phyloP scores from a whole-genome alignment of 164 flowering plant species.

The Piper longum region DNA sequence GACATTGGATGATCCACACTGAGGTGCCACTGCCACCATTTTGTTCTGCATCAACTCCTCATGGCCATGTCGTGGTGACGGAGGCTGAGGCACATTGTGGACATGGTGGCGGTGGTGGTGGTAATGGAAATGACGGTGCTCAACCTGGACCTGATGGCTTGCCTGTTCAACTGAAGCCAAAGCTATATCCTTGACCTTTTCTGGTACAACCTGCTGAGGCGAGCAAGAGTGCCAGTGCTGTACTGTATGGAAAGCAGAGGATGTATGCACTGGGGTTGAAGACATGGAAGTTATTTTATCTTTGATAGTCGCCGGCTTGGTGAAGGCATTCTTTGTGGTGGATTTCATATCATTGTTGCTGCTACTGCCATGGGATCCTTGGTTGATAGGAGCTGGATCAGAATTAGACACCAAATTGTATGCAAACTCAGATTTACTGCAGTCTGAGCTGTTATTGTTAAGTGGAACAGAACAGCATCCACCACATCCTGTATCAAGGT shows the following conservation, averaged over 20 bases:
- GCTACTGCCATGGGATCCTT: slow-evolving; percentile 41
- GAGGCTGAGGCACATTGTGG: slow-evolving; percentile 21
- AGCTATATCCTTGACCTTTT: slow-evolving; percentile 17
- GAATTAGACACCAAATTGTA: slow-evolving; percentile 22
- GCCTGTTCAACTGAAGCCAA: slow-evolving; percentile 16
- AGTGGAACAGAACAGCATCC: slow-evolving; percentile 53
- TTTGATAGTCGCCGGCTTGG: slow-evolving; percentile 23
- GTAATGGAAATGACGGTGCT: slow-evolving; percentile 48
- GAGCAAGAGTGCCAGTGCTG: slow-evolving; percentile 19
- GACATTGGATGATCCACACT: slow-evolving; percentile 46
- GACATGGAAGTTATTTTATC: slow-evolving; percentile 30
- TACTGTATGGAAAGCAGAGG: slow-evolving; percentile 33
- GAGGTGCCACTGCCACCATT: slow-evolving; percentile 26
- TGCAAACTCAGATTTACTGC: slow-evolving; percentile 25
- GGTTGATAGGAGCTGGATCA: slow-evolving; percentile 24
- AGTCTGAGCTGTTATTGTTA: slow-evolving; percentile 32
- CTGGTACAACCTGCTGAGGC: slow-evolving; percentile 19
- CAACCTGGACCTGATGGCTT: slow-evolving; percentile 32
- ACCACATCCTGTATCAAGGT: slow-evolving; percentile 33
- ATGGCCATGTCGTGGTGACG: slow-evolving; percentile 13
- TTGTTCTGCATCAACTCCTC: slow-evolving; percentile 29
- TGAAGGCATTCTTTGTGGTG: slow-evolving; percentile 20
- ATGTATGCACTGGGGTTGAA: slow-evolving; percentile 17
- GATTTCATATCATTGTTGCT: slow-evolving; percentile 42
- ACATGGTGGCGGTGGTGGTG: slow-evolving; percentile 47